These are phyloP conservation scores for Beauveria caledonica DNA, from an alignment of 2,329 filamentous ascomycete genomes.

Conservation along the genomic window DNA sequence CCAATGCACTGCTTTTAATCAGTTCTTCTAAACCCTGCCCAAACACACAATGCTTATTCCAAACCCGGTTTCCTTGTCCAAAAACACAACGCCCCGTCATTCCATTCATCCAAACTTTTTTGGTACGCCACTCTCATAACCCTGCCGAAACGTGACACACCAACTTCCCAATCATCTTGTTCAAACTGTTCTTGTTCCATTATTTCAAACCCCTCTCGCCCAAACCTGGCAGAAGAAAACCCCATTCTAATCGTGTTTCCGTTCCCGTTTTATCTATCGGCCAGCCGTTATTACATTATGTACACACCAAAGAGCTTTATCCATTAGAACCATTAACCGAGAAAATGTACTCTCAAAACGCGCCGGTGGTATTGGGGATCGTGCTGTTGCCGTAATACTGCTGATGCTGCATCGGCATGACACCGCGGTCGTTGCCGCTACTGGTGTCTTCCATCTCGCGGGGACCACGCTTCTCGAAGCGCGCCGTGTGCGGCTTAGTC, in stretches of 20 bases:
- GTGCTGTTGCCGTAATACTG: background rate
- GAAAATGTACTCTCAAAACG: background rate
- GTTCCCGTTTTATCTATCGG: background rate
- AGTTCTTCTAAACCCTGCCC: no score
- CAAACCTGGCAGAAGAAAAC: background rate
- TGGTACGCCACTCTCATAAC: no score
- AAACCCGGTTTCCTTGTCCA: no score
- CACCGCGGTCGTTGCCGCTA: background rate
- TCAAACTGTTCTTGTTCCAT: background rate
- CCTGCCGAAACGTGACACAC: no score
- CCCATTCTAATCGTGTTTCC: background rate
- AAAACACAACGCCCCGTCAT: no score
- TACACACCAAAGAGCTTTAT: background rate
- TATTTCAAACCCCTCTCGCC: background rate
- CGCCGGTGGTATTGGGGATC: background rate
- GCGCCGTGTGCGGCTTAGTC: constrained; percentile 35
- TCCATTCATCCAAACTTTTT: no score
- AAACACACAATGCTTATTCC: no score
- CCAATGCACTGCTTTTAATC: background rate
- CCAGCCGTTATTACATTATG: background rate
- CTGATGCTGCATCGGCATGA: background rate
- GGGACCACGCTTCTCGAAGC: constrained; percentile 22
- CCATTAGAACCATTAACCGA: no score
- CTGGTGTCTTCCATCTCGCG: constrained; percentile 19
- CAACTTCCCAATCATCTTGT: no score